Evolutionary conservation across 1,284 basidiomycete species (phyloP), one percentile per base, ranked within the genome.

Genomic region (Ustilago crameri): DNA sequence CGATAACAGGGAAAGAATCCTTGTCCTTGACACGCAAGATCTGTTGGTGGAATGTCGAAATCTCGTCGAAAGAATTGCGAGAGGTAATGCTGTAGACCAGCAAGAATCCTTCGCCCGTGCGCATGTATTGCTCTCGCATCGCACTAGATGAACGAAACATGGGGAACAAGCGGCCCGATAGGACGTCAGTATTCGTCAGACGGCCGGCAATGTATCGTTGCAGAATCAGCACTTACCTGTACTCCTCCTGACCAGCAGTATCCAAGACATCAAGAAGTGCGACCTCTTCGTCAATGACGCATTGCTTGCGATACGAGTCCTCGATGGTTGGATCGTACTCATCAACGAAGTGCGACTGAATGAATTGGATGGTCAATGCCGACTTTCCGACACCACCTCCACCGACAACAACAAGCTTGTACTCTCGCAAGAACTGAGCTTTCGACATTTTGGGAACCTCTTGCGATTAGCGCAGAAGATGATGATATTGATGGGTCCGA

Each of bases 51-150:
- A 98, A 98, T 1, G 92, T 95, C 84, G 89, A 91, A 81, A 97
- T 95, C 32, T 95, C 92, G 85, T 98, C 95, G 82, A 98, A 98
- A 43, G 94, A 97, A 86, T 93, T 94, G 75, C 95, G 90, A 43
- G 94, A 96, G 17, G 95, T 98, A 86, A 98, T 98, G 66, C 93
- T 95, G 86, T 98, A 99, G 64, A 98, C 96, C 67, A 98, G 90
- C 48, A 99, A 88, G 88, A 97, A 99, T 4, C 96, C 96, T 85
- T 98, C 96, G 65, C 96, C 96, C 24, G 93, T 92, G 52, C 93
- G 90, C 93, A 95, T 96, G 87, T 96, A 96, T 81, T 96, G 94
- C 84, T 96, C 94, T 53, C 94, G 90, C 94, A 96, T 96, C 30
- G 93, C 94, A 66, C 93, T 95, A 51, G n/a, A 5, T 17, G 27